These are phyloP conservation scores for Scenedesmus sp. DNA, from an alignment of 163 green algal genomes.

Conservation along the genomic window DNA sequence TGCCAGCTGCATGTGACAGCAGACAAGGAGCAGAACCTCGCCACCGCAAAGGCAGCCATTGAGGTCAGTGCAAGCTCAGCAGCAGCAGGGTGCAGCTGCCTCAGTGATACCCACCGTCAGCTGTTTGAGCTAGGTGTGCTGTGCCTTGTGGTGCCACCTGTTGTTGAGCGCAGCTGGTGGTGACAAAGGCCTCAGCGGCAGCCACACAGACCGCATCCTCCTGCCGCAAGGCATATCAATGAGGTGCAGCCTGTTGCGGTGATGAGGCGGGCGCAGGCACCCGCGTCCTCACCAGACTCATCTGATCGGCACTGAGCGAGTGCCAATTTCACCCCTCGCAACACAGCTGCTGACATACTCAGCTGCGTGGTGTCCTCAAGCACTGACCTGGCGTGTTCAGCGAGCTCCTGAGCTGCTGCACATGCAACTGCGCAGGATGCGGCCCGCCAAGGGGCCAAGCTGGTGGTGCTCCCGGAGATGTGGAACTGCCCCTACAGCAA, in stretches of 20 bases:
- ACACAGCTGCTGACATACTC: too few relatives aligned
- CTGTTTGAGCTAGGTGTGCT: neutral
- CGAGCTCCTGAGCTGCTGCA: neutral
- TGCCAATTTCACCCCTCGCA: too few relatives aligned
- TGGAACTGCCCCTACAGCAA: slow-evolving; percentile 99
- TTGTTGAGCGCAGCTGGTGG: too few relatives aligned
- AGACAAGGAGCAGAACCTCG: slow-evolving; percentile 86
- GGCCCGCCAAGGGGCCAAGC: slow-evolving; percentile 84
- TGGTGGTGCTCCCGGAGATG: slow-evolving; percentile 98
- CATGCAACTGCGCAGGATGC: slow-evolving; percentile 67
- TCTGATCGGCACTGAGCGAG: too few relatives aligned
- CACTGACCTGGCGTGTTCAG: too few relatives aligned
- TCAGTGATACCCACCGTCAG: neutral
- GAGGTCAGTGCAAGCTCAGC: slow-evolving; percentile 52
- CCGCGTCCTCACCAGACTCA: too few relatives aligned
- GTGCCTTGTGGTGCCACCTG: neutral
- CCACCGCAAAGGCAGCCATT: slow-evolving; percentile 72
- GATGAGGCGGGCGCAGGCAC: too few relatives aligned
- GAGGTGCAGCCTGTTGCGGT: too few relatives aligned
- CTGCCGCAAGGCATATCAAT: too few relatives aligned
- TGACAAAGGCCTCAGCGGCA: too few relatives aligned
- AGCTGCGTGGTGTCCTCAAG: too few relatives aligned
- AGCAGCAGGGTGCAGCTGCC: neutral
- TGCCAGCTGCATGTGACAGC: slow-evolving; percentile 83
- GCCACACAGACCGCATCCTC: too few relatives aligned